Evolutionary conservation across 1,284 basidiomycete species (phyloP).

Genomic region (Lignosus rhinocerotis): DNA sequence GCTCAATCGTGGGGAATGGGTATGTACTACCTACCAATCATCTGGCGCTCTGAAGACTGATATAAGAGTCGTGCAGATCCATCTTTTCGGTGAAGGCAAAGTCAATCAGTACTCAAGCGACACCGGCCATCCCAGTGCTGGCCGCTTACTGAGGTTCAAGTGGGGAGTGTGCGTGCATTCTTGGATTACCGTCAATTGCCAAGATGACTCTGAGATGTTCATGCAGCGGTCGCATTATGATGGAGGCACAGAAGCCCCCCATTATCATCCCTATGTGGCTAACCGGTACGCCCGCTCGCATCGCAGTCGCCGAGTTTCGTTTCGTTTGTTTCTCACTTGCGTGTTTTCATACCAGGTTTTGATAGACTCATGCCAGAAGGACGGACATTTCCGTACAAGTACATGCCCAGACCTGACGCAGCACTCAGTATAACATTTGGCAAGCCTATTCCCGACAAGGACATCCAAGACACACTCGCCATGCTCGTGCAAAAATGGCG

Average conservation of each 20-base stretch:
- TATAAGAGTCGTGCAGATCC: conserved; percentile 55
- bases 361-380: conserved; percentile 89
- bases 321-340: background rate
- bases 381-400: conserved; percentile 71
- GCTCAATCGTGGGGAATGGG: conserved; percentile 85
- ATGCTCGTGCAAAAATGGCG: conserved; percentile 11
- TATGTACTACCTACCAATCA: conserved; percentile 37
- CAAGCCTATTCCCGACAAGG: conserved; percentile 52
- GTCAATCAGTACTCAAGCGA: conserved; percentile 69
- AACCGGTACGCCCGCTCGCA: conserved; percentile 50
- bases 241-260: conserved; percentile 75
- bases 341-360: conserved; percentile 55
- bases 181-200: background rate
- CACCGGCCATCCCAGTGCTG: conserved; percentile 39
- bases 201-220: background rate
- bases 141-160: conserved; percentile 81
- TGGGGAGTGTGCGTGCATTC: conserved; percentile 84
- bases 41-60: background rate
- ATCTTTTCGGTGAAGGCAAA: conserved; percentile 93
- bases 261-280: conserved; percentile 95
- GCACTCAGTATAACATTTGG: conserved; percentile 75
- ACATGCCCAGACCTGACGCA: conserved; percentile 62
- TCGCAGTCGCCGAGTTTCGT: too few relatives aligned
- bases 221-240: conserved; percentile 77
- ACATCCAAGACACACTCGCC: conserved; percentile 38